These are phyloP conservation scores for Diutina rugosa DNA, from an alignment of 1,139 yeast genomes.

Conservation along the genomic window DNA sequence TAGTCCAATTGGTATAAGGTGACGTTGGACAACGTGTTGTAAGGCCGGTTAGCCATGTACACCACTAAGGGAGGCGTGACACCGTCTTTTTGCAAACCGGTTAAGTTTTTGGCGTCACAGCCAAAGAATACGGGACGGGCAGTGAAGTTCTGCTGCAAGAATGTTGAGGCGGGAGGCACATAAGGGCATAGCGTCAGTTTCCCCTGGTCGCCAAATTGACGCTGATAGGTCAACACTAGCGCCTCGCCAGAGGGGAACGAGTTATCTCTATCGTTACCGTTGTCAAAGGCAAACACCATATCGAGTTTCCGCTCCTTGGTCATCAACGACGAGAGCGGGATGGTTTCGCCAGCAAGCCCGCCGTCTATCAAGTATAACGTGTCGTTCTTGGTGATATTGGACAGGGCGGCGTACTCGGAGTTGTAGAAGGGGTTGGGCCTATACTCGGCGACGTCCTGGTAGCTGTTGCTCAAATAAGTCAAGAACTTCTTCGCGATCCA, in stretches of 20 bases:
- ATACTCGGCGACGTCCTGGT: conserved; percentile 27
- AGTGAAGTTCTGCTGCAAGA: conserved; percentile 37
- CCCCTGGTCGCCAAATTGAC: conserved; percentile 56
- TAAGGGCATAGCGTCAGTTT: conserved; percentile 65
- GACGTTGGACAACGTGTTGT: conserved; percentile 53
- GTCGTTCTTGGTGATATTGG: conserved; percentile 13
- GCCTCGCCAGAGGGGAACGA: conserved; percentile 32
- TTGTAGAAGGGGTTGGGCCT: conserved; percentile 39
- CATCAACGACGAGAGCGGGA: conserved; percentile 23
- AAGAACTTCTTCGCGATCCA: conserved; percentile 32
- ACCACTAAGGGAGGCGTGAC: conserved; percentile 61
- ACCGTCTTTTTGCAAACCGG: conserved; percentile 25
- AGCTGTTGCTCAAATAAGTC: conserved; percentile 24
- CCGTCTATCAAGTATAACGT: conserved; percentile 29
- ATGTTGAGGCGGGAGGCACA: conserved; percentile 67
- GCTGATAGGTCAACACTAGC: conserved; percentile 38
- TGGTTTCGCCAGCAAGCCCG: conserved; percentile 25
- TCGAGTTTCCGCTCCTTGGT: conserved; percentile 24
- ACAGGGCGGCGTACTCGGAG: conserved; percentile 23
- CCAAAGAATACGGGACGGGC: conserved; percentile 76
- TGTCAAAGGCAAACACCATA: conserved; percentile 25
- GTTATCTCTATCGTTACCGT: conserved; percentile 15
- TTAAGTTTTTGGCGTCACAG: conserved; percentile 58
- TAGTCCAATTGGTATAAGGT: conserved; percentile 62
- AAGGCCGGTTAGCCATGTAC: conserved; percentile 70